Evolutionary conservation across 768 basidiomycete genomes (phyloP).

Genomic region (Pulveroboletus frians): DNA sequence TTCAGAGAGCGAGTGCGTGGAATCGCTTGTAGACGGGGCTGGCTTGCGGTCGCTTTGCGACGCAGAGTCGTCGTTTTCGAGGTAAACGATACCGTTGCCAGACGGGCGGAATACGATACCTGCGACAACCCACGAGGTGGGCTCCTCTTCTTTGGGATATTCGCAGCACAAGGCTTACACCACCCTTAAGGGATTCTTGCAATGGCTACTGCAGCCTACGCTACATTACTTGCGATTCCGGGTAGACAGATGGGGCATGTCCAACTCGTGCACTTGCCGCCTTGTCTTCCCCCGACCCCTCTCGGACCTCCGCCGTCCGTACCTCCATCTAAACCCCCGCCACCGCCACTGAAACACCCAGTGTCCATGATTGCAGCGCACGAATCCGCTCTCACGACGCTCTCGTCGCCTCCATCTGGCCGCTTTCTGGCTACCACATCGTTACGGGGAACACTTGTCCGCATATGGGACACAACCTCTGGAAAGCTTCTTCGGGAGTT

Average conservation of each 20-base stretch:
- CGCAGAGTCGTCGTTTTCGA: conserved; percentile 76
- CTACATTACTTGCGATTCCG: conserved; percentile 81
- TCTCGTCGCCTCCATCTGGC: conserved; percentile 75
- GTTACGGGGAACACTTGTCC: conserved; percentile 74
- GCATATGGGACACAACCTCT: conserved; percentile 76
- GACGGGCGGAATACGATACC: conserved; percentile 80
- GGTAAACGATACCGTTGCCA: conserved; percentile 54
- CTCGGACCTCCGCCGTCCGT: conserved; percentile 51
- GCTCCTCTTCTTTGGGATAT: conserved; percentile 15
- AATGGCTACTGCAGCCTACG: conserved; percentile 68
- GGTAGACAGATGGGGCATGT: conserved; percentile 86
- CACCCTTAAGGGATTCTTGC: conserved; percentile 63
- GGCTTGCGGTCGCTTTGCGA: conserved; percentile 78
- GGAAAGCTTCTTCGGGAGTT: conserved; percentile 77
- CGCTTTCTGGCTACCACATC: conserved; percentile 81
- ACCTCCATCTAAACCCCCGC: conserved; percentile 51
- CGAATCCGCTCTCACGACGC: conserved; percentile 67
- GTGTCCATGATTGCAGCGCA: conserved; percentile 84
- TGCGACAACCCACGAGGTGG: conserved; percentile 80
- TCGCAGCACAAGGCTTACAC: conserved; percentile 1
- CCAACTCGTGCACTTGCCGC: conserved; percentile 80
- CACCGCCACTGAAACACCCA: conserved; percentile 55
- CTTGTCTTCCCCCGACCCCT: conserved; percentile 58
- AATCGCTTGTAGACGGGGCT: conserved; percentile 72
- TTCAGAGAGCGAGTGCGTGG: conserved; percentile 82